Base-by-base conservation (phyloP, 768 basidiomycete species). In the Leccinum variicolor region DNA sequence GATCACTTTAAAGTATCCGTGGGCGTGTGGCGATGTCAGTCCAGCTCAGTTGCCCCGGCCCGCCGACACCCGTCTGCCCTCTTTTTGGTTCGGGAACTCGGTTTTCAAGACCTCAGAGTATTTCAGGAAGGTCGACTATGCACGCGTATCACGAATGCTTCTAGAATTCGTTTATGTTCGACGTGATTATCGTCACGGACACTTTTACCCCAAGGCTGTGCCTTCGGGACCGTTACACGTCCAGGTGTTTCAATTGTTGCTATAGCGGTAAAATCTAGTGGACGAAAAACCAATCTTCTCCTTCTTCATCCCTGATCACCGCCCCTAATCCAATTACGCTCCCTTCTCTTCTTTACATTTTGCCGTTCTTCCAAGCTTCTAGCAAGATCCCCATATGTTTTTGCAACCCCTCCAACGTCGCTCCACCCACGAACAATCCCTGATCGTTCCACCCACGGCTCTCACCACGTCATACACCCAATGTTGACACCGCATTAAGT, bases 281-380 rank as follows among this genome's bases (percentile, higher is more conserved):
- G 33, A 39, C 19, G 49, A 46, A 43, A 41, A 34, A 34, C 36
- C 8, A 9, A 26, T 14, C 28, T 36, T 46, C 14, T 23, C 45
- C 1, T 29, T 29, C 14, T 26, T 26, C 13, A 43, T 56, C 53
- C 52, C 48, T 34, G 55, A 53, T 55, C 56, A 31, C 56, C 55
- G 57, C 11, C 14, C 26, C 56, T 13, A 17, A 43, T 34, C 8
- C 31, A 50, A n/a, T 13, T 11, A 3, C 48, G 23, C 45, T 4
- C 23, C n/a, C 11, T 31, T 19, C 28, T 17, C 5, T 6, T 15
- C 6, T 7, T 59, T 56, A 68, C 21, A 72, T 66, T 31, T 73
- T 67, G 14, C 65, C 65, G 11, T 53, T 60, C 54, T 72, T 68
- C 70, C 70, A 73, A 54, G 66, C 68, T 2, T 72, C 70, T 57